phyloP scores from a whole-genome alignment of 768 basidiomycete genomes.

The Wakefieldia striispora region DNA sequence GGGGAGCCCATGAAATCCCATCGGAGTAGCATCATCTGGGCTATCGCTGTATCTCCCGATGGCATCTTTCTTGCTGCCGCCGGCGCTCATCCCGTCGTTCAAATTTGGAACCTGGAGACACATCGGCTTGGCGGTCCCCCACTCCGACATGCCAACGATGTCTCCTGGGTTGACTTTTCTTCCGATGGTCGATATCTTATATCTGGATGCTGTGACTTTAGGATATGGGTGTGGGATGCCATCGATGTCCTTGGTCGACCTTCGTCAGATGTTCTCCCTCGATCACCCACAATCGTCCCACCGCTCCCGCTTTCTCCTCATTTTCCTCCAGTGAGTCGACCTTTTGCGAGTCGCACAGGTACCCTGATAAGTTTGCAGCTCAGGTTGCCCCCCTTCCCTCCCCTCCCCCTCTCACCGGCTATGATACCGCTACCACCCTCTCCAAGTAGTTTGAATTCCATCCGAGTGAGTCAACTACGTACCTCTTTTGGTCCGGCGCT shows the following conservation, averaged over 20 bases:
- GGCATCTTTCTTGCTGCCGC: slow-evolving; percentile 32
- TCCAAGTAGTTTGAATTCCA: slow-evolving; percentile 16
- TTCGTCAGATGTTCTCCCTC: slow-evolving; percentile 6
- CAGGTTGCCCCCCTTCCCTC: background rate
- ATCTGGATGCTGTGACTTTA: slow-evolving; percentile 28
- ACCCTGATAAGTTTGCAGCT: slow-evolving; percentile 10
- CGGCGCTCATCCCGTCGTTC: slow-evolving; percentile 28
- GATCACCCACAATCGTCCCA: slow-evolving; percentile 5
- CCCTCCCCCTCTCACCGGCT: no score
- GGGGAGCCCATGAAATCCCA: slow-evolving; percentile 30
- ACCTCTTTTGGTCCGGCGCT: background rate
- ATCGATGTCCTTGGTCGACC: slow-evolving; percentile 15
- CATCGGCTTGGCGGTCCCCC: slow-evolving; percentile 15
- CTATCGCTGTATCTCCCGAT: slow-evolving; percentile 32
- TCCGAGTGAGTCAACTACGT: slow-evolving; percentile 8
- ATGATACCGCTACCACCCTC: slow-evolving; percentile 25
- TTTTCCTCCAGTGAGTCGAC: slow-evolving; percentile 11
- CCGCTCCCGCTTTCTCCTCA: background rate
- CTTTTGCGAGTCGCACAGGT: background rate
- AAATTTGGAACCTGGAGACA: slow-evolving; percentile 30
- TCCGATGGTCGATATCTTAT: slow-evolving; percentile 27
- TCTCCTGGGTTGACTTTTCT: slow-evolving; percentile 34
- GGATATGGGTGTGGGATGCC: slow-evolving; percentile 30
- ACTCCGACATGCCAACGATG: slow-evolving; percentile 29
- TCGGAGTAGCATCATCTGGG: slow-evolving; percentile 24